Base-by-base conservation (phyloP, 164 flowering plant species). In the Liriodendron chinense region DNA sequence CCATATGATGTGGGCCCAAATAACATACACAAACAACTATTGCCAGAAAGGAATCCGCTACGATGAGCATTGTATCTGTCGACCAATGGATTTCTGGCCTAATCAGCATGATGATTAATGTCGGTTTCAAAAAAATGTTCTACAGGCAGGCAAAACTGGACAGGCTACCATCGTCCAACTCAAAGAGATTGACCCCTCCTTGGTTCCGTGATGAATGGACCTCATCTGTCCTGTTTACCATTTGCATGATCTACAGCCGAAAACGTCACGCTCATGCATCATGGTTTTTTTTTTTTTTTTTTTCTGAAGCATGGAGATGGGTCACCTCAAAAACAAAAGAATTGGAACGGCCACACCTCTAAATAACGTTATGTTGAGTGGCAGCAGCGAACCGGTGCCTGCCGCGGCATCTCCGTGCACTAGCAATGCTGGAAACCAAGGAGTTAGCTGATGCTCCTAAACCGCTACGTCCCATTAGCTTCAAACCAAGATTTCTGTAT, bases 391-490 rank as follows among this genome's bases (percentile, higher is more conserved):
- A n/a, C 1, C 63, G 48, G 20, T 53, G 64, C 76, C 83, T 84
- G 48, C 82, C 80, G 78, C 86, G 79, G 53, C 86, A 84, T 83
- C 84, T 89, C 68, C 90, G 77, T 28, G 89, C 84, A 77, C 70
- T 84, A 72, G 83, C 80, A 78, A 94, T 92, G 74, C 78, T 86
- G 66, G 78, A 34, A 65, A 80, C 78, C 85, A 92, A 78, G 48
- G 88, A 80, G 78, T 77, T 78, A 5, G 82, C 84, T 12, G 79
- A 23, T 66, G 74, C 81, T 68, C 84, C 89, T n/a, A 92, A 53
- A 24, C 85, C 87, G 82, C 75, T 80, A 57, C 76, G 69, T 28
- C 96, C 97, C 87, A 84, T 86, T 65, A 94, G 85, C 82, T 87
- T 90, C 84, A 92, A 81, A 50, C 91, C 89, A 53, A 88, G 80